Base-by-base conservation (phyloP, 2,329 filamentous ascomycete genomes). In the Aureobasidium leucospermi region DNA sequence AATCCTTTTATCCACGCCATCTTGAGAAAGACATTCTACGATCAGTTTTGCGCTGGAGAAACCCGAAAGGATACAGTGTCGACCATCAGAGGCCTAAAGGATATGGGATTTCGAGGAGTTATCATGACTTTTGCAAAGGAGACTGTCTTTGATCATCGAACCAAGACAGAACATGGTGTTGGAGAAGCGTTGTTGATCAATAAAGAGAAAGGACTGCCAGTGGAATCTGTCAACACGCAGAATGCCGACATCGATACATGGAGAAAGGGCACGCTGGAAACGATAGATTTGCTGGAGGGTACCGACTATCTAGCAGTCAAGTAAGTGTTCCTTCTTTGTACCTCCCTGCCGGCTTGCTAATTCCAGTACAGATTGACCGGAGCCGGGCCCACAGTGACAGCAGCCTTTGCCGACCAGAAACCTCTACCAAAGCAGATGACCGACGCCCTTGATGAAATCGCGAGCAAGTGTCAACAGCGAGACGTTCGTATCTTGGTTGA, bases 1-100 rank as follows among this genome's bases (percentile, higher is more conserved):
- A 80, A 80, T 64, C 73, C 72, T 0, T 16, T 80, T 3, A 65
- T 82, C 9, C 73, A 77, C 45, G 68, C 73, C 51, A 67, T 78
- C 3, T 67, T 79, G 28, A 76, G 76, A 63, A 73, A 75, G 55
- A 71, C 78, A 8, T 72, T 82, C 13, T 83, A 83, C 64, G 76
- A 81, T 61, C 81, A 83, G 49, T 83, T 83, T 68, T 83, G 81
- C 62, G 81, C 80, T 0, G 81, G 81, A 0, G 75, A 76, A 36
- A 81, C 77, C 53, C 71, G 74, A 41, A 58, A 60, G 1, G 79
- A 82, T 58, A 78, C 82, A 1, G 70, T 73, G 79, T 77, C 63
- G 61, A 45, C 42, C 15, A 45, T 45, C 42, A 45, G 15, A 15
- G 19, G 29, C 8, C 19, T 45, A 15, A 45, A 29, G 9, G 19